Percentiles rank a stretch among this genome's conserved stretches.
phyloP scores from a whole-genome alignment of 2,329 filamentous ascomycete genomes.

The Penicillium nordicum region DNA sequence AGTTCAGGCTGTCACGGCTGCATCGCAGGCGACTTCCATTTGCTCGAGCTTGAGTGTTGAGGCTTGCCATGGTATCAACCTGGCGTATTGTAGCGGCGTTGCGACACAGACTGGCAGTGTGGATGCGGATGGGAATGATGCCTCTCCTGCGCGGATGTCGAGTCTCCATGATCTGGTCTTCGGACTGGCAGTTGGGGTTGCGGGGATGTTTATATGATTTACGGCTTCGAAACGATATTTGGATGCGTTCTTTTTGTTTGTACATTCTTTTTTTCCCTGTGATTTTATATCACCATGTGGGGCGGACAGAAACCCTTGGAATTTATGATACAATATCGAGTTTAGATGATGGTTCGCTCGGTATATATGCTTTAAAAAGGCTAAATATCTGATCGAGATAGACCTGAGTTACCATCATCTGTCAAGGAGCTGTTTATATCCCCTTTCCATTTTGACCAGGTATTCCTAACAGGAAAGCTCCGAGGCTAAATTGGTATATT shows the following conservation, averaged over 20 bases:
- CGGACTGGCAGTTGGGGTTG: slow-evolving; percentile 45
- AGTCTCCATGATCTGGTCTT: slow-evolving; percentile 43
- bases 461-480: slow-evolving; percentile 6
- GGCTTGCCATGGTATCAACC: slow-evolving; percentile 50
- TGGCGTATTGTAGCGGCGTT: slow-evolving; percentile 43
- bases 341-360: too few relatives aligned
- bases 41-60: slow-evolving; percentile 46
- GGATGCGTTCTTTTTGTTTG: slow-evolving; percentile 3
- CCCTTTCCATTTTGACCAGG: slow-evolving; percentile 20
- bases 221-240: slow-evolving; percentile 8
- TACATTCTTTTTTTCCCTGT: slow-evolving; percentile 10
- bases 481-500: not conserved
- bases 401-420: not conserved
- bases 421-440: slow-evolving; percentile 7
- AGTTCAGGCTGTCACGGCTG: slow-evolving; percentile 43
- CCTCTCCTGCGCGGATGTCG: slow-evolving; percentile 30
- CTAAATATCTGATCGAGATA: not conserved
- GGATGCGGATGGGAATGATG: slow-evolving; percentile 28
- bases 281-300: not conserved
- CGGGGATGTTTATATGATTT: slow-evolving; percentile 43
- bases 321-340: not conserved
- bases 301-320: not conserved
- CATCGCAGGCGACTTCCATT: slow-evolving; percentile 41
- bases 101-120: slow-evolving; percentile 29
- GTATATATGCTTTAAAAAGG: not conserved